Evolutionary conservation across 1,284 basidiomycete genomes (phyloP).

Genomic region (Ceratorhiza oryzae-sativae): DNA sequence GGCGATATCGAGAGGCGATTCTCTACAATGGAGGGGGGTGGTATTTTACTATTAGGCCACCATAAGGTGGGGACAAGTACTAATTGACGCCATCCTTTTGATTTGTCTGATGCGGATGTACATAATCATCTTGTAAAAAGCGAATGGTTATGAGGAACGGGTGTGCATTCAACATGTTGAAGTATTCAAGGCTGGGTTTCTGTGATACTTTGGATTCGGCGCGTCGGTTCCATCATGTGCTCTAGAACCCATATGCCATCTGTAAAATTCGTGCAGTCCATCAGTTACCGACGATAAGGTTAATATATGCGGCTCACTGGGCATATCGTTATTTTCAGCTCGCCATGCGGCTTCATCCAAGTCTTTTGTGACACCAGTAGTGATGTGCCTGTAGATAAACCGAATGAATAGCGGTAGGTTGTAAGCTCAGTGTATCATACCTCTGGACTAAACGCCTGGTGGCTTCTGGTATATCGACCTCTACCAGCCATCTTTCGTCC

Average conservation of each 20-base stretch:
- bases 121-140: no score
- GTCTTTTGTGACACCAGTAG: constrained; percentile 74
- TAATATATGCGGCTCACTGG: constrained; percentile 60
- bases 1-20: constrained; percentile 10
- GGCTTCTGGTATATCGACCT: constrained; percentile 67
- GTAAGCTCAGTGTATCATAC: not conserved
- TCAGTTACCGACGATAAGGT: not conserved
- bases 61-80: not conserved
- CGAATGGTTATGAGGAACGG: not conserved
- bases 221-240: constrained; percentile 47
- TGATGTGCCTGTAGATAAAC: constrained; percentile 63
- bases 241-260: constrained; percentile 46
- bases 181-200: not conserved
- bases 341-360: constrained; percentile 71
- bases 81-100: no score
- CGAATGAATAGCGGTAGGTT: not conserved
- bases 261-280: constrained; percentile 38
- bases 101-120: no score
- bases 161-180: not conserved
- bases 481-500: constrained; percentile 82
- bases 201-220: constrained; percentile 45
- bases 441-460: constrained; percentile 67
- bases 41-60: constrained; percentile 14
- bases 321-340: constrained; percentile 76
- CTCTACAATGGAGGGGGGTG: constrained; percentile 3